Base-by-base conservation (phyloP, 2,329 filamentous ascomycete species). In the Fusarium floridanum region DNA sequence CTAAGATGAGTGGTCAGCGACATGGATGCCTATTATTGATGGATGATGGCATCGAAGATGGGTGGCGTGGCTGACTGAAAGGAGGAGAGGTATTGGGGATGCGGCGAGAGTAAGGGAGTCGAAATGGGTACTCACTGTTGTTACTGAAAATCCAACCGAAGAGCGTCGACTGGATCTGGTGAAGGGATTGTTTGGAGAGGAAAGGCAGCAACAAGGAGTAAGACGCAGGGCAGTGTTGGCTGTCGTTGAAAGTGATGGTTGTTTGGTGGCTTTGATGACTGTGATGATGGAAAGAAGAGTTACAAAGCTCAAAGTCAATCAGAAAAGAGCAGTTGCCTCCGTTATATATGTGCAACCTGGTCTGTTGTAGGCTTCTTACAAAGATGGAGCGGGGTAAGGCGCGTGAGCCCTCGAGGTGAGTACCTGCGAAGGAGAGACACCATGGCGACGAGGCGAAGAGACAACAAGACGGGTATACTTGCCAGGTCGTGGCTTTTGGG, bases 331-430 rank as follows among this genome's bases (percentile, higher is more conserved):
- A 61, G 37, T 41, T 61, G 24, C 50, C 53, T 65, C 64, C 27
- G 22, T 74, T 74, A 74, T 74, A 74, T 74, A 74, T 41, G 61
- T 74, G 57, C 53, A 65, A 59, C 61, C 64, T 61, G 37, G 22
- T 43, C 36, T 62, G 63, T 61, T 60, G 67, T 53, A 53, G 17
- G 17, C 61, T 64, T 78, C 66, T 64, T 6, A 45, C 39, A 67
- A 67, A 56, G 53, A 77, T 64, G 70, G 74, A 78, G 76, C 76
- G 76, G 76, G 76, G 76, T 78, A 78, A 75, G 63, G 74, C 70
- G 74, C 74, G 68, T 78, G 74, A 74, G 72, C 67, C 68, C 66
- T 65, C 64, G 67, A 43, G 43, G 29, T 68, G 56, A 20, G 53
- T 22, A 59, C 32, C 32, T 37, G 34, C 34, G 55, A 59, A 12